phyloP scores from a whole-genome alignment of 192 early-diverging fungal genomes.

The Allomyces macrogynus region DNA sequence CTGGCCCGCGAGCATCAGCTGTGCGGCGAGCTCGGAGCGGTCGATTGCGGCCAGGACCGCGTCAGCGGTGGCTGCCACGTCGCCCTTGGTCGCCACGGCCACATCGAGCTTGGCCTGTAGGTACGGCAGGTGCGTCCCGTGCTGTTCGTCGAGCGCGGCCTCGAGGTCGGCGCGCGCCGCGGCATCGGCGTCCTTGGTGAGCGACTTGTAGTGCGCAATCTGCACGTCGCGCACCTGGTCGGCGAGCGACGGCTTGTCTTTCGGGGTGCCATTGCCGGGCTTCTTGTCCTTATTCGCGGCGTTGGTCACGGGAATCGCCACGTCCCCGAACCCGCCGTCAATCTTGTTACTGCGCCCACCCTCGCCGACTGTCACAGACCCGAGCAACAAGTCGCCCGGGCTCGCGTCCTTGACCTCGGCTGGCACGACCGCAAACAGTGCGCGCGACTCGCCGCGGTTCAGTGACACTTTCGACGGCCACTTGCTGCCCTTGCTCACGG shows the following conservation, averaged over 20 bases:
- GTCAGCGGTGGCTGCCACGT: constrained; percentile 28
- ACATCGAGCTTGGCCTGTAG: constrained; percentile 29
- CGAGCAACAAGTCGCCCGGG: constrained; percentile 59
- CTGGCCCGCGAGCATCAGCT: constrained; percentile 29
- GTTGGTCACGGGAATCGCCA: neutral
- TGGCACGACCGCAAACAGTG: constrained; percentile 10
- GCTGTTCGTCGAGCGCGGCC: constrained; percentile 29
- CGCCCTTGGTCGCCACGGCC: constrained; percentile 18
- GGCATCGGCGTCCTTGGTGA: constrained; percentile 22
- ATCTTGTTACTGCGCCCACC: constrained; percentile 14
- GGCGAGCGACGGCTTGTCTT: constrained; percentile 20
- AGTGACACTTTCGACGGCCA: constrained; percentile 28
- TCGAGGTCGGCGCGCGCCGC: constrained; percentile 15
- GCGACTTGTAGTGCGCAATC: constrained; percentile 61
- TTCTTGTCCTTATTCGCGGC: constrained; percentile 1
- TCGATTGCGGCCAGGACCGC: constrained; percentile 38
- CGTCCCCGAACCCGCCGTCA: constrained; percentile 2
- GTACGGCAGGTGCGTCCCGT: constrained; percentile 33
- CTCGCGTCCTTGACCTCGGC: constrained; percentile 42
- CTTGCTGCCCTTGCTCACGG: constrained; percentile 26
- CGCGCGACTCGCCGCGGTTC: constrained; percentile 20
- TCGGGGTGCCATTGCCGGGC: constrained; percentile 24
- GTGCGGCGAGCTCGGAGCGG: constrained; percentile 34
- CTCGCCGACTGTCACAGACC: constrained; percentile 34
- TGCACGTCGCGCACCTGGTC: constrained; percentile 62